Evolutionary conservation across 495 filamentous ascomycete species (phyloP), one percentile per base, ranked within the genome.

Genomic region (Penicillium atrosanguineum): DNA sequence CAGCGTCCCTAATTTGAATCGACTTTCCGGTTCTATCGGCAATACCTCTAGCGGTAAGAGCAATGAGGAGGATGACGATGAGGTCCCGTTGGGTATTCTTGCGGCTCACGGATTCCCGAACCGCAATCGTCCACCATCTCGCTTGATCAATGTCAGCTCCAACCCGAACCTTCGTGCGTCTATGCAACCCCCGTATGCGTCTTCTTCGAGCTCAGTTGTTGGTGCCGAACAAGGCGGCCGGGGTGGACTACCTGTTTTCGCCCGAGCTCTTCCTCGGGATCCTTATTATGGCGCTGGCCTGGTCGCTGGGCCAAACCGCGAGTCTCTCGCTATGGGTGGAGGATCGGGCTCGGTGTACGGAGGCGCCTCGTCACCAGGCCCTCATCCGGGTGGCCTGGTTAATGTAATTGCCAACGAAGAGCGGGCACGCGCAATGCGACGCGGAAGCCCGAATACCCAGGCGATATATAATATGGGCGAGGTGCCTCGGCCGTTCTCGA

Each of bases 391-490:
- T 29, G 91, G 93, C 19, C 76, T 96, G 25, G 84, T 97, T 18
- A 90, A 90, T n/a, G 89, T 97, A 26, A 97, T 97, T 69, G 88
- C 90, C 16, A 76, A 74, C 47, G 91, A 96, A 67, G 91, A 96
- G 67, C 80, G 89, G 20, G 84, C 84, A 12, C 79, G 86, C 46
- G 89, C 89, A 16, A 78, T 89, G 74, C 77, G 90, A 57, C 74
- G 91, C 60, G 90, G 89, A 28, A 93, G 89, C 61, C 90, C 90
- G 0, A 90, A 87, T 56, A 69, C 74, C 38, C 75, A 80, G 57
- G 77, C 75, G 25, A 74, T 73, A 42, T 77, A 75, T 44, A 73
- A 77, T 16, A 53, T 47, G 50, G 58, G 58, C 29, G 61, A 60
- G 16, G 69, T 77, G n/a, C 74, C 74, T 37, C 69, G 75, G 48